A percentile compares a stretch with the other conserved stretches of the same genome.
Conservation (phyloP, 2,329 filamentous ascomycete species). For the Aspergillus japonicus region DNA sequence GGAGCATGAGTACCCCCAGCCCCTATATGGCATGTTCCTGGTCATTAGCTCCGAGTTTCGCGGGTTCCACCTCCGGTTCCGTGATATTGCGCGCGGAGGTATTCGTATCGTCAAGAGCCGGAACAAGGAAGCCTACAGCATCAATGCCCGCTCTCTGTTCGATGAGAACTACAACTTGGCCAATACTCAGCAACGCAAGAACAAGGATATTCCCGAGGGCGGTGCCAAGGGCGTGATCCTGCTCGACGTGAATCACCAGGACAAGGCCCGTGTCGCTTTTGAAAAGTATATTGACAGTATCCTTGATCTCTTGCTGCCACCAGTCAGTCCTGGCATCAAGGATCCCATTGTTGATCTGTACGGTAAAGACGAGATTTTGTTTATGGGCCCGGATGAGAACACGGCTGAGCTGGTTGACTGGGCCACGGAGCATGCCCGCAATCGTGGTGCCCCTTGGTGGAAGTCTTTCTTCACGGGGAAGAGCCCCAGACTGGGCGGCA, state of each 20-base stretch:
- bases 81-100: slow-evolving; percentile 92
- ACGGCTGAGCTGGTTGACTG: slow-evolving; percentile 95
- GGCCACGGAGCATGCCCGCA: slow-evolving; percentile 93
- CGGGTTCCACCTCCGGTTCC: slow-evolving; percentile 95
- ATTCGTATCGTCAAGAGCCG: slow-evolving; percentile 98
- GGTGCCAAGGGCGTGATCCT: slow-evolving; percentile 97
- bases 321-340: slow-evolving; percentile 93
- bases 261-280: slow-evolving; percentile 87
- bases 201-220: slow-evolving; percentile 98
- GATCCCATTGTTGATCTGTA: slow-evolving; percentile 96
- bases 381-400: slow-evolving; percentile 99
- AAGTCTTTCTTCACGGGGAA: slow-evolving; percentile 99
- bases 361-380: slow-evolving; percentile 92
- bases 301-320: slow-evolving; percentile 86
- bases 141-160: slow-evolving; percentile 94
- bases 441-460: slow-evolving; percentile 93
- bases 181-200: slow-evolving; percentile 98
- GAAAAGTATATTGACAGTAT: slow-evolving; percentile 99
- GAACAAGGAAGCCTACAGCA: slow-evolving; percentile 91
- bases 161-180: slow-evolving; percentile 99
- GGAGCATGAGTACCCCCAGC: slow-evolving; percentile 86
- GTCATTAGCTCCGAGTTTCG: slow-evolving; percentile 96
- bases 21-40: slow-evolving; percentile 96
- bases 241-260: slow-evolving; percentile 89
- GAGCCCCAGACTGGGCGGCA: slow-evolving; percentile 91